Evolutionary conservation across 257 asterid genomes (phyloP).

Genomic region (Gynochthodes officinalis): DNA sequence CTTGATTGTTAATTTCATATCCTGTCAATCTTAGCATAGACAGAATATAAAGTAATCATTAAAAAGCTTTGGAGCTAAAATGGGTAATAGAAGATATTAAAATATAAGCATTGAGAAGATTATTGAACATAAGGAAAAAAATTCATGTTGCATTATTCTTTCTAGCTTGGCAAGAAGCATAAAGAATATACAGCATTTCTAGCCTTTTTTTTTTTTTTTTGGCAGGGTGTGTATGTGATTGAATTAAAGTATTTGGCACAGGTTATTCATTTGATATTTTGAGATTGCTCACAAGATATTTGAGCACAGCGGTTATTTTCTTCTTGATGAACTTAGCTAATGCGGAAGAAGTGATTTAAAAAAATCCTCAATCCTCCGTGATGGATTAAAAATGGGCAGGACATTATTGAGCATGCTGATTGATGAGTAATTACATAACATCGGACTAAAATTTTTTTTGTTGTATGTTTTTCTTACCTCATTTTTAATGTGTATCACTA

Average conservation of each 20-base stretch:
- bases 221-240: too few species aligned
- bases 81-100: neutral
- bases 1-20: neutral
- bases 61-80: neutral
- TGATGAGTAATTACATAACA: too few species aligned
- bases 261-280: neutral
- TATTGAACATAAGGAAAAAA: too few species aligned
- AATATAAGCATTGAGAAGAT: neutral
- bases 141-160: too few species aligned
- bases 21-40: neutral
- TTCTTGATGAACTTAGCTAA: neutral
- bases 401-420: too few species aligned
- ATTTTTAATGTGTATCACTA: constrained; percentile 10
- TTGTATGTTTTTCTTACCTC: neutral
- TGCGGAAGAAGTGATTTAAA: neutral
- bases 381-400: too few species aligned
- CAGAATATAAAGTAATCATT: neutral
- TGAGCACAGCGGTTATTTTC: neutral
- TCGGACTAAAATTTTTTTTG: too few species aligned
- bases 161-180: too few species aligned
- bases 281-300: neutral
- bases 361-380: neutral
- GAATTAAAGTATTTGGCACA: neutral
- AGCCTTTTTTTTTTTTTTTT: too few species aligned
- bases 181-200: too few species aligned